A percentile compares a stretch with the other conserved stretches of the same genome.
phyloP scores from a whole-genome alignment of 192 early-diverging fungal species.

The Backusella tuberculispora region DNA sequence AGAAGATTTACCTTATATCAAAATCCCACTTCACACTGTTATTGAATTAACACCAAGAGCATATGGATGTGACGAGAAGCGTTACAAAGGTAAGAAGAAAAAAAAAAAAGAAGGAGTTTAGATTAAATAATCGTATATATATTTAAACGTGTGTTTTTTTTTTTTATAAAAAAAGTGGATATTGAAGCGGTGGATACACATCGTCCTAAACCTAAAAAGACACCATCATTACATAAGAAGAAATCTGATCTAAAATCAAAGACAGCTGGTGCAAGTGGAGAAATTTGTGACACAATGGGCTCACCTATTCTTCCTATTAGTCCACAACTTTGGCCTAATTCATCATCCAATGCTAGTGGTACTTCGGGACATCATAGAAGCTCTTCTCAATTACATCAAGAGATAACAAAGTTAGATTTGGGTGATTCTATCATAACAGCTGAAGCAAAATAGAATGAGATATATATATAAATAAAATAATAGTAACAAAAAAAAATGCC shows the following conservation, averaged over 20 bases:
- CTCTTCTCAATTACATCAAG: not conserved
- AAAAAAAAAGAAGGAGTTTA: not conserved
- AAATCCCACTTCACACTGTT: slow-evolving; percentile 97
- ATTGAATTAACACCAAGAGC: slow-evolving; percentile 97
- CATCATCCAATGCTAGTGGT: not conserved
- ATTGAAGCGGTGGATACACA: slow-evolving; percentile 99
- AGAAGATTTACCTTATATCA: slow-evolving; percentile 97
- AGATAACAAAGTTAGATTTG: not conserved
- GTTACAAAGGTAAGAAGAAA: slow-evolving; percentile 70
- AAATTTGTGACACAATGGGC: slow-evolving; percentile 31
- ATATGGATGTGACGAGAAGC: slow-evolving; percentile 93
- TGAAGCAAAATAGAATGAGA: slow-evolving; percentile 8
- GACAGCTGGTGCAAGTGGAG: slow-evolving; percentile 36
- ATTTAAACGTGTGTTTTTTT: not conserved
- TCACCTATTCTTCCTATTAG: slow-evolving; percentile 33
- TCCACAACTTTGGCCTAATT: slow-evolving; percentile 17
- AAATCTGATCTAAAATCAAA: slow-evolving; percentile 13
- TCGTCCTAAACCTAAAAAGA: slow-evolving; percentile 66
- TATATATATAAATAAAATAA: too few relatives aligned
- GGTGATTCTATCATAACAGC: not conserved
- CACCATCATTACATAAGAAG: not conserved
- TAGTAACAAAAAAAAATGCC: too few relatives aligned
- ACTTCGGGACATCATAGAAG: not conserved
- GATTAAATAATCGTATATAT: not conserved
- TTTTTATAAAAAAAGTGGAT: slow-evolving; percentile 61